Evolutionary conservation across 495 filamentous ascomycete species (phyloP).

Genomic region (Oidiodendron maius): DNA sequence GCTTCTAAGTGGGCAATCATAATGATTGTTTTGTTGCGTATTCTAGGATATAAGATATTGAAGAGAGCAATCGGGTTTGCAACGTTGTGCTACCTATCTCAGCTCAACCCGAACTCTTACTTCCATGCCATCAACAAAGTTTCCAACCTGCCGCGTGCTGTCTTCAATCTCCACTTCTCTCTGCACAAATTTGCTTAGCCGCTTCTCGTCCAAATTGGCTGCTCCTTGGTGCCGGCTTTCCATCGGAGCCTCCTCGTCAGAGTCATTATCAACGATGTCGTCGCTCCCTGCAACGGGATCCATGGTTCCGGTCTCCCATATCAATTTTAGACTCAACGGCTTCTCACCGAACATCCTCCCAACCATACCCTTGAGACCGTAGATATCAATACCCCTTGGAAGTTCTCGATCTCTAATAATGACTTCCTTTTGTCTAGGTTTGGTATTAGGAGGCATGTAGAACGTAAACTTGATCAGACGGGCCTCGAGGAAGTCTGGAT

Average conservation of each 20-base stretch:
- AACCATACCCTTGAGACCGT: constrained; percentile 71
- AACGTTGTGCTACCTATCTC: constrained; percentile 2
- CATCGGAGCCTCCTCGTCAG: constrained; percentile 18
- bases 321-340: constrained; percentile 57
- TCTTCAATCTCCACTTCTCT: constrained; percentile 78
- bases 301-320: constrained; percentile 81
- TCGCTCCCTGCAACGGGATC: constrained; percentile 66
- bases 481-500: constrained; percentile 67
- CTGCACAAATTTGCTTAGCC: constrained; percentile 51
- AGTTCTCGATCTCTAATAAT: constrained; percentile 43
- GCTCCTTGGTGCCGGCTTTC: constrained; percentile 1
- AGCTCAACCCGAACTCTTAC: constrained; percentile 64
- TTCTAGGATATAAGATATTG: background rate
- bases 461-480: constrained; percentile 64
- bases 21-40: background rate
- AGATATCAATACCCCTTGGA: constrained; percentile 72
- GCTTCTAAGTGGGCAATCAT: background rate
- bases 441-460: constrained; percentile 26
- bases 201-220: constrained; percentile 6
- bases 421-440: constrained; percentile 15
- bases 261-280: constrained; percentile 52
- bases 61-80: background rate
- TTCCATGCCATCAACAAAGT: constrained; percentile 67
- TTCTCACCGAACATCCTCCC: constrained; percentile 60
- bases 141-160: constrained; percentile 74